These are phyloP conservation scores for Dioscorea dumetorum DNA, from an alignment of 106 monocot genomes.

Conservation along the genomic window DNA sequence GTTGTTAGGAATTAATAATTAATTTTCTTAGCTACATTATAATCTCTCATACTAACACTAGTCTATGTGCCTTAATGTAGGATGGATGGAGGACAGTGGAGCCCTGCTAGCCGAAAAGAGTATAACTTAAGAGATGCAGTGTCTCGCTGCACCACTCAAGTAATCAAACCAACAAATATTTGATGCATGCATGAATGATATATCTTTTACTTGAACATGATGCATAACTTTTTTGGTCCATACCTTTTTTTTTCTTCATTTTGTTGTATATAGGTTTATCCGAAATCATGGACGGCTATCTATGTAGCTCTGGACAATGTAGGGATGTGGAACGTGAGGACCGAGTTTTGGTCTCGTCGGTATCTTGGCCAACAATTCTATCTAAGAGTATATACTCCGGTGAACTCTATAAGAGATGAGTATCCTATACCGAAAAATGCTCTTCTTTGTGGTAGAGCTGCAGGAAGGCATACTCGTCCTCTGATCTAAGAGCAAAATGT, in stretches of 20 bases:
- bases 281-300: slow-evolving; percentile 51
- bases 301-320: slow-evolving; percentile 49
- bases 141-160: slow-evolving; percentile 49
- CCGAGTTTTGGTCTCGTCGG: slow-evolving; percentile 51
- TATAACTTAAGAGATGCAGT: slow-evolving; percentile 64
- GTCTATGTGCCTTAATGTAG: slow-evolving; percentile 6
- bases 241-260: not conserved
- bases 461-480: slow-evolving; percentile 21
- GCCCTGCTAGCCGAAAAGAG: slow-evolving; percentile 15
- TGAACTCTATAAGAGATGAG: slow-evolving; percentile 40
- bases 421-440: slow-evolving; percentile 41
- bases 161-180: slow-evolving; percentile 5
- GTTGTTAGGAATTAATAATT: no score
- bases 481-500: not conserved
- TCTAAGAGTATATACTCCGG: slow-evolving; percentile 29
- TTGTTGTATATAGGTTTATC: slow-evolving; percentile 35
- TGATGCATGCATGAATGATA: not conserved
- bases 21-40: no score
- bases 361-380: slow-evolving; percentile 56
- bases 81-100: slow-evolving; percentile 66
- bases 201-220: not conserved
- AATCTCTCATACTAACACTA: no score
- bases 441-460: slow-evolving; percentile 46
- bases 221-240: not conserved
- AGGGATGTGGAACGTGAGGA: slow-evolving; percentile 67